Conservation (phyloP, 306 rosid species). For the Alnus rubra region DNA sequence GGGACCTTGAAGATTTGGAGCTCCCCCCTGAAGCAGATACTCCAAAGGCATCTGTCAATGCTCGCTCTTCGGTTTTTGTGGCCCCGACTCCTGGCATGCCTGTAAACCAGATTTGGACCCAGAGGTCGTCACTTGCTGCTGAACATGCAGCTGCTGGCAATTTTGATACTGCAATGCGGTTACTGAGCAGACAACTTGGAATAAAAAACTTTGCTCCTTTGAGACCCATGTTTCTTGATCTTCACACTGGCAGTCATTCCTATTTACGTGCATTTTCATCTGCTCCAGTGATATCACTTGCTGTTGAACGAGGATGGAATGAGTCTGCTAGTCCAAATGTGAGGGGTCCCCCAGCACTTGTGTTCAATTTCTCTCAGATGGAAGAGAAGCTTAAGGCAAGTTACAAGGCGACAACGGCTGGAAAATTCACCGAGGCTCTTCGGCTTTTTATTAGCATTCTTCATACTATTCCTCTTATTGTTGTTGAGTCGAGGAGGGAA, state of each 20-base stretch:
- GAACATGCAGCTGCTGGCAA: slow-evolving; percentile 96
- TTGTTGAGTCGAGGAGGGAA: slow-evolving; percentile 89
- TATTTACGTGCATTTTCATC: slow-evolving; percentile 77
- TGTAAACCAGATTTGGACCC: slow-evolving; percentile 87
- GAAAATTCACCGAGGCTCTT: slow-evolving; percentile 78
- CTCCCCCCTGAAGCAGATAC: slow-evolving; percentile 88
- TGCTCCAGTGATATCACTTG: slow-evolving; percentile 69
- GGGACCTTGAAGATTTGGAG: slow-evolving; percentile 91
- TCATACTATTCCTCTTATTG: slow-evolving; percentile 76
- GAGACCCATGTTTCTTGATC: slow-evolving; percentile 76
- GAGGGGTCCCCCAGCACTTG: slow-evolving; percentile 77
- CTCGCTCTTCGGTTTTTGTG: slow-evolving; percentile 61
- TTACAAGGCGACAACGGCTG: slow-evolving; percentile 79
- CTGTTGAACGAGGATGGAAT: slow-evolving; percentile 88
- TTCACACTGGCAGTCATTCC: slow-evolving; percentile 72
- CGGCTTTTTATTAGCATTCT: slow-evolving; percentile 63
- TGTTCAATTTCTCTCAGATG: slow-evolving; percentile 67
- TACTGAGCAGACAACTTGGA: slow-evolving; percentile 88
- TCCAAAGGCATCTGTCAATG: slow-evolving; percentile 57
- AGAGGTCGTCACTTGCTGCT: slow-evolving; percentile 90
- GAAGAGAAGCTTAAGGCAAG: slow-evolving; percentile 91
- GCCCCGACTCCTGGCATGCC: slow-evolving; percentile 95
- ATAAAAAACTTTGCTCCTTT: slow-evolving; percentile 76
- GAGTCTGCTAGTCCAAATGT: slow-evolving; percentile 78
- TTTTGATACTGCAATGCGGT: slow-evolving; percentile 90